These are phyloP conservation scores for Diplodia intermedia DNA, from an alignment of 2,329 filamentous ascomycete genomes.

Conservation along the genomic window DNA sequence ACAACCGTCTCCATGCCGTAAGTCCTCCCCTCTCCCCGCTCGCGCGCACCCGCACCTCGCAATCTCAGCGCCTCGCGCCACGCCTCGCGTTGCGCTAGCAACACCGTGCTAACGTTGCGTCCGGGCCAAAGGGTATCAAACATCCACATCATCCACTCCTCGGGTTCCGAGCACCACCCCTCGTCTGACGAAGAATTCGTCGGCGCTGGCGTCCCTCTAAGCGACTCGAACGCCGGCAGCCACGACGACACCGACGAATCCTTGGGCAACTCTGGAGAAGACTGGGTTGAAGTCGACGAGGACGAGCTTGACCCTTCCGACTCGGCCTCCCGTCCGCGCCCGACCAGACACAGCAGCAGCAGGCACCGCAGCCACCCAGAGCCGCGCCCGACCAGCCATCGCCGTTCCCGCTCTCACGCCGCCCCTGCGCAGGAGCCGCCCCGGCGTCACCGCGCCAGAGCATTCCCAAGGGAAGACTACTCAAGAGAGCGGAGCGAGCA, in stretches of 20 bases:
- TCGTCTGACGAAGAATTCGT: conserved; percentile 44
- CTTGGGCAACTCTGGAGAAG: conserved; percentile 40
- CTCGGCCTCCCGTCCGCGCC: conserved; percentile 55
- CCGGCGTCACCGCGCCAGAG: conserved; percentile 39
- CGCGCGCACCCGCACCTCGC: conserved; percentile 37
- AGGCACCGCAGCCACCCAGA: conserved; percentile 43
- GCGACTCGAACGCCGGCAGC: conserved; percentile 39
- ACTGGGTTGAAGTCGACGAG: conserved; percentile 48
- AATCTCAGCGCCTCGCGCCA: conserved; percentile 40
- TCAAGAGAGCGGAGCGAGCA: conserved; percentile 34
- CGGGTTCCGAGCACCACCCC: conserved; percentile 45
- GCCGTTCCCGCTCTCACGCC: conserved; percentile 41
- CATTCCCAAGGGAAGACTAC: conserved; percentile 40
- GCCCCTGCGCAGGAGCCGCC: conserved; percentile 1
- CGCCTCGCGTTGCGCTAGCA: conserved; percentile 35
- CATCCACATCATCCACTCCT: conserved; percentile 49
- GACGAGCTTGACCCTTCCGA: conserved; percentile 58
- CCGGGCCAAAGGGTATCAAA: conserved; percentile 45
- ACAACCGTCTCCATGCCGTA: conserved; percentile 49
- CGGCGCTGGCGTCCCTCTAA: conserved; percentile 37
- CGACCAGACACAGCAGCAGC: conserved; percentile 32
- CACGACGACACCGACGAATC: conserved; percentile 43
- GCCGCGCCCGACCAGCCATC: conserved; percentile 42
- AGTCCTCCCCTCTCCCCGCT: conserved; percentile 49
- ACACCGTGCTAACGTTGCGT: conserved; percentile 22